These are phyloP conservation scores for Lasiodiplodia hormozganensis DNA, from an alignment of 2,329 filamentous ascomycete species.

Conservation along the genomic window DNA sequence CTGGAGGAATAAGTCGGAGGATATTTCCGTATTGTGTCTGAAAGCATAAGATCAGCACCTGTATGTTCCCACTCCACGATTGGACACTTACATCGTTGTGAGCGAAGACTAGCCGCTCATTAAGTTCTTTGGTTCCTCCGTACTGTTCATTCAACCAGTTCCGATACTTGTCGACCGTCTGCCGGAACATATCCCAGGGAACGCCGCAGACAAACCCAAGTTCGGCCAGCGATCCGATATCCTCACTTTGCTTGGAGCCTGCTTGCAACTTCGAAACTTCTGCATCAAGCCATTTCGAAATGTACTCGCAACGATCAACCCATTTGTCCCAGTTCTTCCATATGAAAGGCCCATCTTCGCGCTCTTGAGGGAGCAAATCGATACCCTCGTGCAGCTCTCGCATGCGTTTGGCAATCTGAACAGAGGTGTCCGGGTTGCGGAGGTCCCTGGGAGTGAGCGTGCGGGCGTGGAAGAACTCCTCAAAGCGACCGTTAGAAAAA, in stretches of 20 bases:
- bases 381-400: conserved; percentile 93
- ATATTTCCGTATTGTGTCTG: conserved; percentile 99
- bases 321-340: conserved; percentile 97
- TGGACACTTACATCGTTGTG: conserved; percentile 85
- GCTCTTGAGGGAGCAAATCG: conserved; percentile 80
- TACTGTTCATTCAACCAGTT: conserved; percentile 75
- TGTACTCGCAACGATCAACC: conserved; percentile 71
- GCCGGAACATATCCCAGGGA: conserved; percentile 79
- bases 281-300: conserved; percentile 64
- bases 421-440: conserved; percentile 80
- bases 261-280: conserved; percentile 58
- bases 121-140: conserved; percentile 70
- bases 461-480: conserved; percentile 88
- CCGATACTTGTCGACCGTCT: conserved; percentile 78
- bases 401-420: conserved; percentile 97
- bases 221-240: conserved; percentile 66
- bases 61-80: not conserved
- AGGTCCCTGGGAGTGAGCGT: conserved; percentile 80
- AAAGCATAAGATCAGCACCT: not conserved
- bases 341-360: conserved; percentile 78
- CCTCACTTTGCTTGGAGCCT: conserved; percentile 33
- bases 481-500: conserved; percentile 93
- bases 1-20: conserved; percentile 73
- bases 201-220: conserved; percentile 82
- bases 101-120: conserved; percentile 84